Evolutionary conservation across 371 early-diverging fungal species (phyloP).

Genomic region (Apophysomyces sp.): DNA sequence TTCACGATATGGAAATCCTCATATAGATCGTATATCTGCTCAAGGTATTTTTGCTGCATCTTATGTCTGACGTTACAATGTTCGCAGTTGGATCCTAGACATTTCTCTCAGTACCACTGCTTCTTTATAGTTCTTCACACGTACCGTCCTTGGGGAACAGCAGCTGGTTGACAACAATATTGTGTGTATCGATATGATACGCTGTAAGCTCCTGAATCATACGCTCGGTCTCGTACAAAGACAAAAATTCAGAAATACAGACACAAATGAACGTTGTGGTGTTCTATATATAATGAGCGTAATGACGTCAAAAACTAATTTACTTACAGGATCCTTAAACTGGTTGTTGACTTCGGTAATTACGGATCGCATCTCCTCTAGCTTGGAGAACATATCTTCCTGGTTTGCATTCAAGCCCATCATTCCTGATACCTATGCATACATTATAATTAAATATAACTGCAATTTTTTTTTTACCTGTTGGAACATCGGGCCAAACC

Average conservation of each 20-base stretch:
- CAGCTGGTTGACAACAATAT: constrained; percentile 98
- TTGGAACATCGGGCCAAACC: constrained; percentile 95
- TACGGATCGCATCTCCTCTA: constrained; percentile 91
- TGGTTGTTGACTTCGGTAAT: constrained; percentile 97
- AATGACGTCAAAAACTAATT: not conserved
- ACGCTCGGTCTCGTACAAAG: constrained; percentile 98
- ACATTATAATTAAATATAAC: not conserved
- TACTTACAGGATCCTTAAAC: constrained; percentile 90
- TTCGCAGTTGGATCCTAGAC: constrained; percentile 84
- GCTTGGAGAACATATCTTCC: constrained; percentile 93
- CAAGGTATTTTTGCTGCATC: constrained; percentile 98
- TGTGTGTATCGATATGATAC: constrained; percentile 98
- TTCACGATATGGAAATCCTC: constrained; percentile 93
- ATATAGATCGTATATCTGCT: constrained; percentile 97
- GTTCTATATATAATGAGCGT: constrained; percentile 52
- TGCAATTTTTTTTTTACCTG: constrained; percentile 45
- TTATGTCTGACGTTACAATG: constrained; percentile 93
- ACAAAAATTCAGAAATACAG: constrained; percentile 98
- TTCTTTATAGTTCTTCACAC: not conserved
- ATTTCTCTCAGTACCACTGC: not conserved
- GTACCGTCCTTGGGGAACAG: constrained; percentile 89
- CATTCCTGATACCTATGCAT: constrained; percentile 85
- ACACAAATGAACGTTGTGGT: constrained; percentile 98
- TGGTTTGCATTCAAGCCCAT: constrained; percentile 90
- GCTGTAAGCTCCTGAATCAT: constrained; percentile 98